Evolutionary conservation across 345 rosid species (phyloP).

Genomic region (Limnanthes douglasii): DNA sequence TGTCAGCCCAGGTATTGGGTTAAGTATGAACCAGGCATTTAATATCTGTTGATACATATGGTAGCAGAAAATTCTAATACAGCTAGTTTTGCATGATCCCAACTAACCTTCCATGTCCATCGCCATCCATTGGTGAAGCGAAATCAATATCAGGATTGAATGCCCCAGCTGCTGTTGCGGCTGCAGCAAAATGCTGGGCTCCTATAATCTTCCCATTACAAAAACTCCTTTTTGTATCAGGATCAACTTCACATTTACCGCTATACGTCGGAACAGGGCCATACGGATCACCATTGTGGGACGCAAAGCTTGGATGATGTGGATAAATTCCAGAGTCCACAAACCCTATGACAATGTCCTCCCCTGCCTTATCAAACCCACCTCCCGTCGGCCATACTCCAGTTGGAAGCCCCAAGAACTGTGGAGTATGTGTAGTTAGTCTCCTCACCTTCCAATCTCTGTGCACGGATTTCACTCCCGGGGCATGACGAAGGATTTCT

Average conservation of each 20-base stretch:
- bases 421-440: slow-evolving; percentile 95
- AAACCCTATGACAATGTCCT: slow-evolving; percentile 86
- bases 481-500: slow-evolving; percentile 55
- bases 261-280: slow-evolving; percentile 73
- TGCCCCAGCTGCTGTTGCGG: slow-evolving; percentile 86
- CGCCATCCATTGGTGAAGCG: slow-evolving; percentile 98
- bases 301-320: slow-evolving; percentile 82
- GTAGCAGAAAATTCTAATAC: slow-evolving; percentile 1
- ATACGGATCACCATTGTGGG: slow-evolving; percentile 51
- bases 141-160: slow-evolving; percentile 77
- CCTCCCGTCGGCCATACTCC: slow-evolving; percentile 99
- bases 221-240: slow-evolving; percentile 45
- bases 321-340: slow-evolving; percentile 93
- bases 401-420: slow-evolving; percentile 92
- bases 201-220: slow-evolving; percentile 96
- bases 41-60: too few species aligned
- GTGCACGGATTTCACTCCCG: slow-evolving; percentile 75
- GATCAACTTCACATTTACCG: slow-evolving; percentile 90
- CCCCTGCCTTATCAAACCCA: slow-evolving; percentile 91
- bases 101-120: slow-evolving; percentile 96
- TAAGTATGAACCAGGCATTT: too few species aligned
- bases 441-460: slow-evolving; percentile 96
- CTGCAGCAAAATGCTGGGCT: slow-evolving; percentile 97
- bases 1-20: too few species aligned
- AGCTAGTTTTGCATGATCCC: background rate